phyloP scores from a whole-genome alignment of 768 basidiomycete genomes.

The Mycena crocata region DNA sequence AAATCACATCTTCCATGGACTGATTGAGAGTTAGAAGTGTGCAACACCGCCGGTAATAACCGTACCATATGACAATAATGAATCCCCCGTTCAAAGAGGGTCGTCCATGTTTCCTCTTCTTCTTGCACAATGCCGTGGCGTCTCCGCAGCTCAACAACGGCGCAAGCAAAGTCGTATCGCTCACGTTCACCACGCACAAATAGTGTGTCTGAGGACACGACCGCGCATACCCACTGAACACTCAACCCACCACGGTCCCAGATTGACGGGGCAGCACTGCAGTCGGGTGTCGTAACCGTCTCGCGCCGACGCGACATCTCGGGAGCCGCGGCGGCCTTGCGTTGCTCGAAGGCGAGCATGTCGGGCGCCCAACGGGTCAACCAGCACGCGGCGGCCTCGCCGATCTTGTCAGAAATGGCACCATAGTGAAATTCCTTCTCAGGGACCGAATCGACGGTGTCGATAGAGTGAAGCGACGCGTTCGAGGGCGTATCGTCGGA shows the following conservation, averaged over 20 bases:
- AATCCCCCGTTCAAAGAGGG: slow-evolving; percentile 80
- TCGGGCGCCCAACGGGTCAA: slow-evolving; percentile 87
- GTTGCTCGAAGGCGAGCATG: slow-evolving; percentile 75
- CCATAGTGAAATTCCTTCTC: slow-evolving; percentile 78
- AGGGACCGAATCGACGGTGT: slow-evolving; percentile 29
- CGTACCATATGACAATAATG: slow-evolving; percentile 90
- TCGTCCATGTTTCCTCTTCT: slow-evolving; percentile 79
- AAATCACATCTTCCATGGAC: slow-evolving; percentile 84
- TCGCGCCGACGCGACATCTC: slow-evolving; percentile 20
- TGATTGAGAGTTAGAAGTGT: slow-evolving; percentile 45
- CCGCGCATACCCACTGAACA: slow-evolving; percentile 78
- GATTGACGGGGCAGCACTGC: slow-evolving; percentile 59
- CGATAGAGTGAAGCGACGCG: slow-evolving; percentile 24
- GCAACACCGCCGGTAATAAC: slow-evolving; percentile 10
- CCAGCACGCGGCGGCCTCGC: slow-evolving; percentile 91
- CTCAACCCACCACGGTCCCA: slow-evolving; percentile 82
- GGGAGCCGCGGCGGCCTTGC: slow-evolving; percentile 31
- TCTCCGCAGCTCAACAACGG: slow-evolving; percentile 81
- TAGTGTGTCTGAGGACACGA: slow-evolving; percentile 82
- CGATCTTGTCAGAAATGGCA: slow-evolving; percentile 91
- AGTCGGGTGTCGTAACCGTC: slow-evolving; percentile 20
- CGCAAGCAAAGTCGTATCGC: slow-evolving; percentile 81
- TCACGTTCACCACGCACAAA: slow-evolving; percentile 85
- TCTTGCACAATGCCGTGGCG: slow-evolving; percentile 61
- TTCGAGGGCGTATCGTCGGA: slow-evolving; percentile 45